A percentile compares a stretch with the other conserved stretches of the same genome.
Evolutionary conservation across 176 grass and related monocot species (phyloP).

Genomic region (Carex scoparia): DNA sequence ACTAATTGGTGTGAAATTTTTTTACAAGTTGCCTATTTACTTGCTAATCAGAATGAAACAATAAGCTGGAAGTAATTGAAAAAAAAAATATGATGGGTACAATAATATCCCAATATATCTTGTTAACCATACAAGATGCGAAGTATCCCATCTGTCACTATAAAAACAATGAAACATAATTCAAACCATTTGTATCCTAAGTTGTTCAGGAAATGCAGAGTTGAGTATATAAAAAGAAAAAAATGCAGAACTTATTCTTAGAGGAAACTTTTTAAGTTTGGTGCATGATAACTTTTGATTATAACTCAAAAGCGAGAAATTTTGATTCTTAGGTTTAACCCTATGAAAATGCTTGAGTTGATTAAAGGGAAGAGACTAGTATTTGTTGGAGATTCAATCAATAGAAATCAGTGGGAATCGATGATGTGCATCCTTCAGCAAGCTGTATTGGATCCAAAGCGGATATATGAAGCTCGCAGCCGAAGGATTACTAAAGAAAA

Average conservation of each 20-base stretch:
- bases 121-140: not conserved
- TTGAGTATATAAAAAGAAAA: not conserved
- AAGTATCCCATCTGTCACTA: not conserved
- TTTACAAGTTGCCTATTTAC: not conserved
- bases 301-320: not conserved
- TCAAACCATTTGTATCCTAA: not conserved
- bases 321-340: slow-evolving; percentile 50
- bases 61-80: not conserved
- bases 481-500: slow-evolving; percentile 67
- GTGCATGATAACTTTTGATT: not conserved
- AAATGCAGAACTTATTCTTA: not conserved
- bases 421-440: slow-evolving; percentile 81
- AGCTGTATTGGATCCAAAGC: slow-evolving; percentile 46
- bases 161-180: not conserved
- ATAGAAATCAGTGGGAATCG: slow-evolving; percentile 96
- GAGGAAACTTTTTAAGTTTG: not conserved
- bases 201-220: not conserved
- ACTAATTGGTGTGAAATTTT: not conserved
- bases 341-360: slow-evolving; percentile 63
- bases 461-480: slow-evolving; percentile 56
- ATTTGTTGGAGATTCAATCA: slow-evolving; percentile 86
- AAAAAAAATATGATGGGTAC: not conserved
- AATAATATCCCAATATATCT: not conserved
- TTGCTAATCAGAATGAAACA: not conserved
- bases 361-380: slow-evolving; percentile 74